Evolutionary conservation across 2,329 filamentous ascomycete species (phyloP), one percentile per base, ranked within the genome.

Genomic region (Paracorniculantispora psalliotae): DNA sequence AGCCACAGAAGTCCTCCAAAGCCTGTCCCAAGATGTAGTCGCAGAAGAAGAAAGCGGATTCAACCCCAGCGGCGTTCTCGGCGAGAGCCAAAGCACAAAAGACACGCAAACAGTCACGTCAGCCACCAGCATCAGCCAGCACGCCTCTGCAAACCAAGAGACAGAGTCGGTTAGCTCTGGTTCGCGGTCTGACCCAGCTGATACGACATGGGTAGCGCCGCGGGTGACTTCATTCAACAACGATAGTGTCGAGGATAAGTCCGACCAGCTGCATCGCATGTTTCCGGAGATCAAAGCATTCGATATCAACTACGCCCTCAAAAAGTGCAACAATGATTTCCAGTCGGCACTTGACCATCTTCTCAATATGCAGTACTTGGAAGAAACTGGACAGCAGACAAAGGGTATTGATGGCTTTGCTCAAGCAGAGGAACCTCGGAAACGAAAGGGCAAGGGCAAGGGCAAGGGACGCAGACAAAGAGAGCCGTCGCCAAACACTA

Each of bases 401-500:
- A 93, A 89, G 68, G 90, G 92, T 0, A 78, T 97, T n/a, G 91
- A 97, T 60, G 91, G 84, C 0, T 96, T 96, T 68, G 85, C 84
- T 23, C 79, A 84, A 41, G 80, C 80, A 0, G 80, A 84, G 17
- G 26, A 51, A 23, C 6, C 48, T 5, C 73, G 79, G 17, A 71
- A 74, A 1, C 70, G 70, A 1, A 80, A 76, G 63, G 72, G 65
- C 1, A 80, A 76, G 63, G 72, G 65, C 25, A 73, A 68, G 41
- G 68, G 68, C n/a, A 73, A 68, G 44, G 68, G 68, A 61, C 23
- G 51, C 54, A 15, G 43, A 71, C 57, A 66, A 69, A 67, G 69
- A 64, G 57, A 46, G n/a, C 51, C 63, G 5, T 44, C 59, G 10
- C 61, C 59, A 19, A 64, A 67, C 19, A 61, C 51, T 10, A 47